Evolutionary conservation across 345 rosid species (phyloP), one percentile per base, ranked within the genome.

Genomic region (Dimocarpus longan): DNA sequence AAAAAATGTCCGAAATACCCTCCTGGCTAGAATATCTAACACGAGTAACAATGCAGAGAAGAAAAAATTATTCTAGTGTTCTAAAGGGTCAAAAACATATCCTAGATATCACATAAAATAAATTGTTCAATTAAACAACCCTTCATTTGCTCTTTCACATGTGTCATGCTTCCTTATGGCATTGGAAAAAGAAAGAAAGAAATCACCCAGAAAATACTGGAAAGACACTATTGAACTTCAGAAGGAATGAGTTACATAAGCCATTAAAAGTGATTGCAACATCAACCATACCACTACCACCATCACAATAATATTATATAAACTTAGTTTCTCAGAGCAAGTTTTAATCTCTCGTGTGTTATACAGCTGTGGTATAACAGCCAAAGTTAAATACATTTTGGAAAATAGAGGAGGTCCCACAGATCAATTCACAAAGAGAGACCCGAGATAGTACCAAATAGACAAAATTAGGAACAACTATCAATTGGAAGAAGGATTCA

Each of bases 1-100:
- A 10, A 69, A 69, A 46, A 44, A 13, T 21, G 73, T 21, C 37
- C n/a, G 15, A 68, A 59, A 69, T 18, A 69, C 6, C 73, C 73
- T 44, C 59, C 16, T 46, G 56, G 8, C 28, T 22, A 19, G 11
- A 46, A 22, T 44, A 46, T 8, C 24, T 69, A 60, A 60, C 65
- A 60, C 12, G 5, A 54, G 65, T 12, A 15, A 46, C 28, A 44
- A 69, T 10, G 21, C 43, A 19, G 19, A 19, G 24, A 40, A 67
- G 22, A 40, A 19, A 39, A 40, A 42, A n/a, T 26, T 42, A n/a
- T 10, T 11, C 10, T 42, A 68, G 50, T 65, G 1, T 15, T 7
- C 16, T 13, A 26, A 12, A 42, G 26, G 21, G 21, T 8, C 13
- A 68, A 68, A 19, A 68, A 12, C 59, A 54, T 54, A 16, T 54